Conservation (phyloP, 2,329 filamentous ascomycete species). For the Coleophoma eucalyptorum region DNA sequence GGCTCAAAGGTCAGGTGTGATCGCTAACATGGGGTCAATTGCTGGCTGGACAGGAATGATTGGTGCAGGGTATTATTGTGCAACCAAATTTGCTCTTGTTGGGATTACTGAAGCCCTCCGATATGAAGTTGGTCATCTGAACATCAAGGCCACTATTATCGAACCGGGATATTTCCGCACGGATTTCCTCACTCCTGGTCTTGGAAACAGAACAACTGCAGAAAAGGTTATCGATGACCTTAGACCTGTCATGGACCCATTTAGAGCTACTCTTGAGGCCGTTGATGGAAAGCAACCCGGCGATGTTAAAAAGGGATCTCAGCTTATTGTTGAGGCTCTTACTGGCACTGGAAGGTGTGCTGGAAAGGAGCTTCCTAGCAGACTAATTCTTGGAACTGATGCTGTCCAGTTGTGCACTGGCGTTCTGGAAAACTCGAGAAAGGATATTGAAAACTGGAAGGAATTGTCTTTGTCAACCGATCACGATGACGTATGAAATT, state of each 20-base stretch:
- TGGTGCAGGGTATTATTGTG: conserved; percentile 38
- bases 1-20: conserved; percentile 32
- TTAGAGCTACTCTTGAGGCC: conserved; percentile 16
- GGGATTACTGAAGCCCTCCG: conserved; percentile 38
- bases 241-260: background rate
- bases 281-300: conserved; percentile 32
- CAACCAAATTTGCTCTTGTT: conserved; percentile 40
- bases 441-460: conserved; percentile 12
- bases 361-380: conserved; percentile 24
- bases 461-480: conserved; percentile 15
- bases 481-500: conserved; percentile 1
- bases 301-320: conserved; percentile 31
- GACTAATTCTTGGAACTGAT: conserved; percentile 32
- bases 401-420: conserved; percentile 23
- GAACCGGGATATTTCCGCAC: conserved; percentile 49
- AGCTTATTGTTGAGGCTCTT: conserved; percentile 33
- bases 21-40: conserved; percentile 44
- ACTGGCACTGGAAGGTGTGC: conserved; percentile 26
- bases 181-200: conserved; percentile 33
- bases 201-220: background rate
- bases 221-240: conserved; percentile 6
- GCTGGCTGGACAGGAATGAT: conserved; percentile 35
- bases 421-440: conserved; percentile 16
- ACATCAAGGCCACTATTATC: conserved; percentile 38
- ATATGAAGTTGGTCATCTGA: conserved; percentile 38